Base-by-base conservation (phyloP, 1,284 basidiomycete species). In the Rhodotorula sp. region DNA sequence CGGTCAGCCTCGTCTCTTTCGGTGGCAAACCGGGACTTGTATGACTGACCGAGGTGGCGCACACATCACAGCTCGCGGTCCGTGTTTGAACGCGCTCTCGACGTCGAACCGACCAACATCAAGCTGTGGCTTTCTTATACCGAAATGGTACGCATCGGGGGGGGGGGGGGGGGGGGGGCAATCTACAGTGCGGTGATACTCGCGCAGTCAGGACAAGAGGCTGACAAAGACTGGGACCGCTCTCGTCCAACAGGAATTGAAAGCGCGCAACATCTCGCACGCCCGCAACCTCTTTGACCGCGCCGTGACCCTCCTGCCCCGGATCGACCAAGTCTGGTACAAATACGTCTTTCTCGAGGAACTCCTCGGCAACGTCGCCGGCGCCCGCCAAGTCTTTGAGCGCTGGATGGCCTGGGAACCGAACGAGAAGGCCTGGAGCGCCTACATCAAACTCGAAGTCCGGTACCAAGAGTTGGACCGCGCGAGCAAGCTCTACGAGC, bases 361-460 rank as follows among this genome's bases (percentile, higher is more conserved):
- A 81, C 86, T 99, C 5, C 86, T 99, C 20, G 91, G 95, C 78
- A 99, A 99, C 79, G 88, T 99, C 49, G 87, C 92, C 1, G 95
- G 95, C 44, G 94, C 95, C 1, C 88, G 95, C 17, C 95, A 98
- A 80, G 91, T 99, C 68, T 99, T 99, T 78, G 96, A 99, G 82
- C 86, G 95, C 60, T 99, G 95, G 95, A 96, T 99, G 93, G 86
- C 90, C 74, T 99, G 96, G 96, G 94, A 99, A 80, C 96, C 96
- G 0, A 93, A 98, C 78, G 96, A 99, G 86, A 98, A 97, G 83
- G 94, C 95, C 10, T 99, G 95, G 96, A 91, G 93, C 79, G 92
- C 93, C 18, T 99, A 96, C 82, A 93, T 99, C 85, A 95, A 97
- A 83, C 76, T 99, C 80, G 96, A 99, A 83, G 88, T 91, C 79